Evolutionary conservation across 2,329 filamentous ascomycete genomes (phyloP).

Genomic region (Calonectria pseudoreteaudii): DNA sequence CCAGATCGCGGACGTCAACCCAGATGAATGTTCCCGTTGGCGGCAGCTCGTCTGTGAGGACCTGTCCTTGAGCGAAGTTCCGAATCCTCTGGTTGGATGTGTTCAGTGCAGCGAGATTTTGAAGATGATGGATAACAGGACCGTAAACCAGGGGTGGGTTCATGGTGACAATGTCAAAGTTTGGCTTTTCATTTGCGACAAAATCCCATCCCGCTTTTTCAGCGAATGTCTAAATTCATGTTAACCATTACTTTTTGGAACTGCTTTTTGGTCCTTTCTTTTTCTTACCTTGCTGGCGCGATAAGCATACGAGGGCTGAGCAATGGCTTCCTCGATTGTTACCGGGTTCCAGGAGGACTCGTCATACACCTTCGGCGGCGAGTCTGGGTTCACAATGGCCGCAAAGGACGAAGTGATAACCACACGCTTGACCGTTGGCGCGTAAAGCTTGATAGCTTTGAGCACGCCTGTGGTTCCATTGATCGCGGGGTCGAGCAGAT

Average conservation of each 20-base stretch:
- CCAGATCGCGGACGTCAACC: conserved; percentile 11
- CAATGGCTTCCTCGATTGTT: neutral
- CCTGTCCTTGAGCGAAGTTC: neutral
- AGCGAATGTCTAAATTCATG: neutral
- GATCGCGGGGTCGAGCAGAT: conserved; percentile 2
- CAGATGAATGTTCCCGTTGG: neutral
- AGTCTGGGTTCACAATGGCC: neutral
- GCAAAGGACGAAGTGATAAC: conserved; percentile 3
- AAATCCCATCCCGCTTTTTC: conserved; percentile 20
- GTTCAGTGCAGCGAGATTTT: neutral
- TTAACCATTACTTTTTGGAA: neutral
- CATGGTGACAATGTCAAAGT: conserved; percentile 3
- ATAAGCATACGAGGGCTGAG: neutral
- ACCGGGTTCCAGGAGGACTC: conserved; percentile 8
- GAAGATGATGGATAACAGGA: neutral
- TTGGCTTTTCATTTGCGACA: neutral
- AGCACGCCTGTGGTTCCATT: neutral
- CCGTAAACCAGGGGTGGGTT: conserved; percentile 14
- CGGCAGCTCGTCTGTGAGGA: neutral
- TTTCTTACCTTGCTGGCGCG: neutral
- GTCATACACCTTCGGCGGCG: neutral
- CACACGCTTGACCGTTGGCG: neutral
- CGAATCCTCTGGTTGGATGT: conserved; percentile 12
- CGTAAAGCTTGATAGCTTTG: neutral
- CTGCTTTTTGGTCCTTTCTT: neutral